Conservation (phyloP, 768 basidiomycete species). For the Plicaturopsis crispa region DNA sequence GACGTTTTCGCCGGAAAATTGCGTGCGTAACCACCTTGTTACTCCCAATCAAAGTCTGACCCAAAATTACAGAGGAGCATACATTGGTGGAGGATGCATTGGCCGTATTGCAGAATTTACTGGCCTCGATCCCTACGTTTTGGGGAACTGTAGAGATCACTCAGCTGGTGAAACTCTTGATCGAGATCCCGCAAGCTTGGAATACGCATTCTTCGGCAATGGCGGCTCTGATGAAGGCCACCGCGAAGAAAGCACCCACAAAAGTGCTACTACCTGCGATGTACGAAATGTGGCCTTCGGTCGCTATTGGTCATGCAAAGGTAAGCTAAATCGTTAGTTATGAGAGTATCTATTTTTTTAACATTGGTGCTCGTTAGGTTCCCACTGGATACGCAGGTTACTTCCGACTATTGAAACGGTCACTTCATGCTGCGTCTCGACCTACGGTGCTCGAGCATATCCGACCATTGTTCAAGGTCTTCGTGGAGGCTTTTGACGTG, state of each 20-base stretch:
- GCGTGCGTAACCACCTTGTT: too few relatives aligned
- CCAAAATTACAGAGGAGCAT: slow-evolving; percentile 11
- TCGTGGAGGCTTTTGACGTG: slow-evolving; percentile 71
- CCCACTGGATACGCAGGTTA: slow-evolving; percentile 32
- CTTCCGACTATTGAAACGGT: slow-evolving; percentile 62
- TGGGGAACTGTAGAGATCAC: slow-evolving; percentile 58
- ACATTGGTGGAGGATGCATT: slow-evolving; percentile 21
- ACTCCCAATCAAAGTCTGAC: too few relatives aligned
- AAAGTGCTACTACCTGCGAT: slow-evolving; percentile 64
- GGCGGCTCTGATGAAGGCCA: slow-evolving; percentile 45
- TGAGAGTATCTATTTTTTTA: background rate
- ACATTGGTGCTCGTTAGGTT: background rate
- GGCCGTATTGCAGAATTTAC: slow-evolving; percentile 55
- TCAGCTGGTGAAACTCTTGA: slow-evolving; percentile 47
- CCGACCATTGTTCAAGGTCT: slow-evolving; percentile 65
- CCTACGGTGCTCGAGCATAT: slow-evolving; percentile 58
- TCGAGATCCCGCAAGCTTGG: slow-evolving; percentile 33
- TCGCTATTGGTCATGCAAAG: slow-evolving; percentile 24
- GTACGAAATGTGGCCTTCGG: slow-evolving; percentile 44
- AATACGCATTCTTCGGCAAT: slow-evolving; percentile 23
- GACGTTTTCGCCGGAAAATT: too few relatives aligned
- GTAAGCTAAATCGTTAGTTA: slow-evolving; percentile 18
- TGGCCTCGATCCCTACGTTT: slow-evolving; percentile 77
- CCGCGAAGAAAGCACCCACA: slow-evolving; percentile 65
- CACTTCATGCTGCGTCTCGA: slow-evolving; percentile 57